Evolutionary conservation across 2,329 filamentous ascomycete genomes (phyloP), one percentile per base, ranked within the genome.

Genomic region (Alternaria arbusti): DNA sequence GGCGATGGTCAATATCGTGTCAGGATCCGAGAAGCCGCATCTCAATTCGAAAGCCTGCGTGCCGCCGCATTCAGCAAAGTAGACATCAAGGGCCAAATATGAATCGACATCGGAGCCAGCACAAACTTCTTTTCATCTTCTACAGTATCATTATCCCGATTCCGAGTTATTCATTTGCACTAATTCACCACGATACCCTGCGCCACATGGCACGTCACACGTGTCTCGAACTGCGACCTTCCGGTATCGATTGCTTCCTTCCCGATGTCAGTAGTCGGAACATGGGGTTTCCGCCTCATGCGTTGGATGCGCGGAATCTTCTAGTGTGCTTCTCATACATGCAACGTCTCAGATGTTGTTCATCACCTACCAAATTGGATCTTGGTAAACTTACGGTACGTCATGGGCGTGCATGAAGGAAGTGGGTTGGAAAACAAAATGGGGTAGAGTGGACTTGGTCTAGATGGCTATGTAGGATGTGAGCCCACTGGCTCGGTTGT

Each of bases 71-170:
- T 97, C 82, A 87, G 89, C 76, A 90, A 90, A 78, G 91, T 98
- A 85, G 94, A 98, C 83, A 96, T 98, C 85, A 97, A 98, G 84
- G 94, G 95, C 76, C 95, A 98, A 83, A 97, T 97, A 78, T 96
- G 84, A 90, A 61, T 57, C 51, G 83, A 89, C 22, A 25, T 17
- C 32, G 32, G 52, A 62, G 52, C 59, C 40, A 45, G 58, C 67
- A 57, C 61, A 54, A 36, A 47, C 6, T 61, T 65, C 49, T 36
- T 43, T 49, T 49, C 50, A 54, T 56, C 49, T 60, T 57, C 22
- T 57, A n/a, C 54, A 64, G 23, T 57, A 52, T 54, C 54, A 54
- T 45, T 51, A 23, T 46, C 28, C 32, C 28, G 57, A 55, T 61
- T 61, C 61, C 63, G 63, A 66, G 20, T 64, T 58, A 40, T 61